Conservation (phyloP, 148 eudicot species). For the Amaranthus cruentus region DNA sequence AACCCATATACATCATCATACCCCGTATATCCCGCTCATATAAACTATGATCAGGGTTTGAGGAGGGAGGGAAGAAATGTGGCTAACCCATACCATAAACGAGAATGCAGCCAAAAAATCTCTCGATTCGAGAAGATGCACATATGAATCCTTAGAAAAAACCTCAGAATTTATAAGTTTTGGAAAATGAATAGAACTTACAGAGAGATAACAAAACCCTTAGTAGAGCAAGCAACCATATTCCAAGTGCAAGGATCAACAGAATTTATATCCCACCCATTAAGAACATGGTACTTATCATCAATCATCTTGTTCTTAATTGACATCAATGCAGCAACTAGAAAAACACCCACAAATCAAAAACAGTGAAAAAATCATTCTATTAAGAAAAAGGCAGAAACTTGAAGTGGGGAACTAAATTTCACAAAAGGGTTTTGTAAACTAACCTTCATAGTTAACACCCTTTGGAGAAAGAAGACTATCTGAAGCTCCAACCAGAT, state of each 20-base stretch:
- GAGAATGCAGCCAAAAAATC: too few species aligned
- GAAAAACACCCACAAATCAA: conserved; percentile 14
- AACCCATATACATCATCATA: not conserved
- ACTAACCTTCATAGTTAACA: conserved; percentile 84
- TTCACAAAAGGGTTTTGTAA: conserved; percentile 4
- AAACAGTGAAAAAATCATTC: not conserved
- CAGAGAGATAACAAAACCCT: conserved; percentile 81
- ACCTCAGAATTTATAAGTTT: not conserved
- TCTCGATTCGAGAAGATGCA: too few species aligned
- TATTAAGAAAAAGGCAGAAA: not conserved
- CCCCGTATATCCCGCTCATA: too few species aligned
- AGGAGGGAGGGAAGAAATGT: too few species aligned
- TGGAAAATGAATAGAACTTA: conserved; percentile 31
- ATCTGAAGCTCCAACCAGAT: conserved; percentile 39
- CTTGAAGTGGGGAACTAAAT: not conserved
- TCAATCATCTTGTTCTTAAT: conserved; percentile 72
- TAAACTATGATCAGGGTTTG: too few species aligned
- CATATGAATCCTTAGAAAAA: not conserved
- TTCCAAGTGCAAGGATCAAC: conserved; percentile 99
- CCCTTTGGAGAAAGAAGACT: conserved; percentile 86
- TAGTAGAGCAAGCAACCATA: conserved; percentile 81
- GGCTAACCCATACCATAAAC: too few species aligned
- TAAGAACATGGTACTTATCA: conserved; percentile 49
- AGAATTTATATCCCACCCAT: conserved; percentile 92
- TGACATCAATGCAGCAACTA: conserved; percentile 92